Evolutionary conservation across 1,284 basidiomycete species (phyloP), one percentile per base, ranked within the genome.

Genomic region (Fomitopsis betulina): DNA sequence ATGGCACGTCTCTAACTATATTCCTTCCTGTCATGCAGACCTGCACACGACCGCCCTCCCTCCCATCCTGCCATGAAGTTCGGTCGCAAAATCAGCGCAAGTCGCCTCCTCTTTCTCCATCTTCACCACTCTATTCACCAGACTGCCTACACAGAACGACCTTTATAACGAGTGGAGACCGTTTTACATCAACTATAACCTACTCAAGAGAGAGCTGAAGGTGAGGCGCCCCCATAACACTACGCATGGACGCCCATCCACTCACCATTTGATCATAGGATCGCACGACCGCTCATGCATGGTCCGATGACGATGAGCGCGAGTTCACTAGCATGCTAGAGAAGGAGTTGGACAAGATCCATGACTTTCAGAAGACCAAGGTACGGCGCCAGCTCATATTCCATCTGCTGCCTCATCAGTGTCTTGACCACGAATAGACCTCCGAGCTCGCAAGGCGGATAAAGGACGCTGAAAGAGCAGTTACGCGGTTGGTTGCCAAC

Each of bases 301-400:
- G 95, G 95, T 83, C 79, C 32, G 82, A 85, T 53, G 75, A 80
- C 9, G 93, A 96, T 70, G 95, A 98, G 74, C 78, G 78, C 27
- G 85, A 89, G 50, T 98, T 97, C 69, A 88, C 87, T 23, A 73
- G 71, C 42, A 81, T 90, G 75, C 86, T 98, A 58, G 89, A 93
- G 69, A 79, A 79, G 61, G 95, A 99, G 76, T 82, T 99, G 49
- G 93, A 96, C 70, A 99, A 99, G 79, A 91, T 98, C 58, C 92
- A 98, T 69, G 88, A 89, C 68, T 99, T 99, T 73, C 97, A 99
- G 71, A 93, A 89, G 69, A 76, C 82, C 50, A 99, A 98, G 84
- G 93, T 89, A 53, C 60, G 45, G 78, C 67, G 21, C 25, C 52
- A n/a, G 17, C 33, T 35, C 37, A 23, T n/a, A 13, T 19, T 15